Percentiles rank a stretch among this genome's conserved stretches.
phyloP scores from a whole-genome alignment of 2,329 filamentous ascomycete species.

The Seiridium unicorne region DNA sequence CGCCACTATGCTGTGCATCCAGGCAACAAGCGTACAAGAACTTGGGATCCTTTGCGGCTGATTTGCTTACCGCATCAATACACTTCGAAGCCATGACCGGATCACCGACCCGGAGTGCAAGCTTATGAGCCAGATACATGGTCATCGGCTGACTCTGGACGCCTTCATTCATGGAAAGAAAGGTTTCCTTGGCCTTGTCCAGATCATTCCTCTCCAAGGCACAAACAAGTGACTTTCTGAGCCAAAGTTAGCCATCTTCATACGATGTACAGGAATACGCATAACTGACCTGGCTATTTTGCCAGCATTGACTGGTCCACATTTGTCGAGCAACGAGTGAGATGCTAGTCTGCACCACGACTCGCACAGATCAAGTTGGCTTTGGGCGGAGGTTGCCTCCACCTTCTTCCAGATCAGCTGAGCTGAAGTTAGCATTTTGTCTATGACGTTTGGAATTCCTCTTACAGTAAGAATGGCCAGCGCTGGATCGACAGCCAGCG shows the following conservation, averaged over 20 bases:
- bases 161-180: slow-evolving; percentile 56
- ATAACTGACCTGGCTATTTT: slow-evolving; percentile 62
- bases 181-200: slow-evolving; percentile 51
- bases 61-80: slow-evolving; percentile 58
- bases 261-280: slow-evolving; percentile 8
- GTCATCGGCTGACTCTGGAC: slow-evolving; percentile 63
- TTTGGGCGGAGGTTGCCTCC: slow-evolving; percentile 55
- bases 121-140: slow-evolving; percentile 73
- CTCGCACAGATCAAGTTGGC: slow-evolving; percentile 54
- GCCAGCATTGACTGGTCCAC: slow-evolving; percentile 63
- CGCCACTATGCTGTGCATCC: slow-evolving; percentile 67
- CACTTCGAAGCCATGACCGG: slow-evolving; percentile 59
- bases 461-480: slow-evolving; percentile 66
- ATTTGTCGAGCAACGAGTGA: slow-evolving; percentile 63
- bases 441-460: slow-evolving; percentile 7
- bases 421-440: slow-evolving; percentile 1
- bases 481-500: slow-evolving; percentile 59
- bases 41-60: slow-evolving; percentile 51
- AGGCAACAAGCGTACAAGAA: slow-evolving; percentile 78
- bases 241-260: slow-evolving; percentile 16
- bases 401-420: slow-evolving; percentile 81
- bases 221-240: slow-evolving; percentile 72
- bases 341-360: slow-evolving; percentile 72
- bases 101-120: slow-evolving; percentile 61
- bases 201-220: slow-evolving; percentile 59